A percentile compares a stretch with the other conserved stretches of the same genome.
Evolutionary conservation across 306 rosid species (phyloP).

Genomic region (Vachellia pachyceras): DNA sequence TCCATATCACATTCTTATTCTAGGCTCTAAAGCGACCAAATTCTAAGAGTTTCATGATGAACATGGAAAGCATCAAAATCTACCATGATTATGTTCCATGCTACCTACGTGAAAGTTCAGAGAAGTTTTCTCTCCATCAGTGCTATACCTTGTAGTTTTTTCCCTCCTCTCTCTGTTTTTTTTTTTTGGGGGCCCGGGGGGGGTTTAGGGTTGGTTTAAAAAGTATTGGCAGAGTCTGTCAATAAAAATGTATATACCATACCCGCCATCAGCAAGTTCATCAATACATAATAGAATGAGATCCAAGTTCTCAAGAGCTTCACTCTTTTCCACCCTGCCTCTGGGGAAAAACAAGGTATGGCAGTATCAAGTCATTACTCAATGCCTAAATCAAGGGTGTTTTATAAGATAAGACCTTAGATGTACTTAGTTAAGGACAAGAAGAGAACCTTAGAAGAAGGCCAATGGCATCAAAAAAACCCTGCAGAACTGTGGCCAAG

Average conservation of each 20-base stretch:
- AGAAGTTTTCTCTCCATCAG: not conserved
- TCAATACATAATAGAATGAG: slow-evolving; percentile 94
- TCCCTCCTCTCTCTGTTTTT: not conserved
- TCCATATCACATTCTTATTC: not conserved
- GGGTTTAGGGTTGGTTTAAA: not conserved
- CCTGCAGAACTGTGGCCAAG: slow-evolving; percentile 83
- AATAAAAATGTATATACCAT: slow-evolving; percentile 38
- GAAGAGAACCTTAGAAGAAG: slow-evolving; percentile 78
- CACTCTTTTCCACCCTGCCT: slow-evolving; percentile 95
- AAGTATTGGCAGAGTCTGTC: not conserved
- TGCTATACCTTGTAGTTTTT: not conserved
- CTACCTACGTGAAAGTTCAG: not conserved
- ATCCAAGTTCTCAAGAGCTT: slow-evolving; percentile 98
- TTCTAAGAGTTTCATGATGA: not conserved
- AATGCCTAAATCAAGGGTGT: slow-evolving; percentile 30
- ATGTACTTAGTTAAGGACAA: slow-evolving; percentile 15
- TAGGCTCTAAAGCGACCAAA: slow-evolving; percentile 8
- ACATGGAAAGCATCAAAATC: slow-evolving; percentile 18
- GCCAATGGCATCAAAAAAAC: slow-evolving; percentile 90
- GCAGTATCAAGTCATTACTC: slow-evolving; percentile 12
- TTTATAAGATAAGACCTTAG: slow-evolving; percentile 6
- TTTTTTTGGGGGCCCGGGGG: no score
- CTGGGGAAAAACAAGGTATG: slow-evolving; percentile 44
- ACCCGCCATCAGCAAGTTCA: slow-evolving; percentile 98
- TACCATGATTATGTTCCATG: slow-evolving; percentile 17